phyloP scores from a whole-genome alignment of 306 rosid genomes.

The Spatholobus suberectus region DNA sequence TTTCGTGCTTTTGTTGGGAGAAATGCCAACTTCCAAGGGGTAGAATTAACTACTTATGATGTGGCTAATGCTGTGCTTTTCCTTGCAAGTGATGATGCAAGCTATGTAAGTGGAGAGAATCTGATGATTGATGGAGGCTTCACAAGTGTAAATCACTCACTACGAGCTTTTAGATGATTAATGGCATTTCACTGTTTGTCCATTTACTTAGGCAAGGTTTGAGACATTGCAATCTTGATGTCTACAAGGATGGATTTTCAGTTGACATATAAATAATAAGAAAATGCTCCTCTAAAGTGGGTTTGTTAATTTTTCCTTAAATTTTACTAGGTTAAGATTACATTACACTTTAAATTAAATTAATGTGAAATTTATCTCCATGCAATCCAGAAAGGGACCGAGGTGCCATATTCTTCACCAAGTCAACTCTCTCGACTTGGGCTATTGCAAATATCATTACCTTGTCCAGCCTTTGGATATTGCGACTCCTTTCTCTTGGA shows the following conservation, averaged over 20 bases:
- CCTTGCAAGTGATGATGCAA: conserved; percentile 83
- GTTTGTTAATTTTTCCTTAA: neutral
- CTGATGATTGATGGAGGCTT: conserved; percentile 86
- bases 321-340: neutral
- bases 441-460: conserved; percentile 27
- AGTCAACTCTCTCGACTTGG: neutral
- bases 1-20: conserved; percentile 49
- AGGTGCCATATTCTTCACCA: neutral
- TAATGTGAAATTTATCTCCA: neutral
- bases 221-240: neutral
- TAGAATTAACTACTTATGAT: conserved; percentile 62
- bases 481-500: no score
- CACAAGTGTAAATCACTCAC: conserved; percentile 54
- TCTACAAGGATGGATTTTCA: neutral
- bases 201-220: neutral
- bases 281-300: neutral
- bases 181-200: neutral
- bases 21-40: conserved; percentile 77
- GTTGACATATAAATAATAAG: neutral
- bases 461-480: conserved; percentile 47
- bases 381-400: neutral
- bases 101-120: conserved; percentile 75
- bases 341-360: neutral
- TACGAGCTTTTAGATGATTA: conserved; percentile 67
- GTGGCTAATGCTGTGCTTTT: conserved; percentile 88